Base-by-base conservation (phyloP, 2,329 filamentous ascomycete genomes). In the Lithohypha guttulata region DNA sequence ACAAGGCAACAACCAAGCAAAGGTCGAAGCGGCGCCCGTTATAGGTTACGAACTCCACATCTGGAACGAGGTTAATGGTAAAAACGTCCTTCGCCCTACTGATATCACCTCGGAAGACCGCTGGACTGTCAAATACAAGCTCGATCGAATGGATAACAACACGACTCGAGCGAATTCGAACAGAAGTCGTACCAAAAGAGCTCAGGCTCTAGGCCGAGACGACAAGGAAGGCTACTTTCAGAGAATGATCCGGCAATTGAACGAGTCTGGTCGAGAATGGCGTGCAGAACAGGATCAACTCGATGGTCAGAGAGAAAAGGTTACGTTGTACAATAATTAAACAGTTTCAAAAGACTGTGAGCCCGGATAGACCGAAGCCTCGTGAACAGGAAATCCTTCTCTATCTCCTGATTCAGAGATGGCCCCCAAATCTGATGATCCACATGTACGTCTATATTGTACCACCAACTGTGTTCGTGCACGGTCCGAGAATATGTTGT, bases 61-160 rank as follows among this genome's bases (percentile, higher is more conserved):
- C 34, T 75, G 75, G 48, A 91, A 83, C 64, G 74, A 72, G 47
- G 71, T 93, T 39, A 80, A 91, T 53, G 78, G 73, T 13, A 39
- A 63, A 9, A 70, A 72, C 39, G 73, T 84, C 1, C 54, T 63
- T 0, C 77, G 85, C 2, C 82, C 85, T 0, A 47, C 60, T 1
- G 50, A 66, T 0, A 55, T 79, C 31, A 58, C 36, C 0, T 21
- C 51, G 10, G 14, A 51, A 0, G 69, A 76, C 47, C 53, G 63
- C 6, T 95, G 87, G 87, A 58, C 63, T 0, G 65, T 95, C n/a
- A 76, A 91, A 51, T 95, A 93, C 59, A 70, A 77, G 23, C 62
- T 95, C 33, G 69, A 71, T 31, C 81, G 87, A 47, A 64, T 86
- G 2, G 37, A 59, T 0, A 47, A 58, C 2, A 28, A 46, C 0